A percentile compares a stretch with the other conserved stretches of the same genome.
Evolutionary conservation across 306 rosid genomes (phyloP).

Genomic region (Cajanus cajan): DNA sequence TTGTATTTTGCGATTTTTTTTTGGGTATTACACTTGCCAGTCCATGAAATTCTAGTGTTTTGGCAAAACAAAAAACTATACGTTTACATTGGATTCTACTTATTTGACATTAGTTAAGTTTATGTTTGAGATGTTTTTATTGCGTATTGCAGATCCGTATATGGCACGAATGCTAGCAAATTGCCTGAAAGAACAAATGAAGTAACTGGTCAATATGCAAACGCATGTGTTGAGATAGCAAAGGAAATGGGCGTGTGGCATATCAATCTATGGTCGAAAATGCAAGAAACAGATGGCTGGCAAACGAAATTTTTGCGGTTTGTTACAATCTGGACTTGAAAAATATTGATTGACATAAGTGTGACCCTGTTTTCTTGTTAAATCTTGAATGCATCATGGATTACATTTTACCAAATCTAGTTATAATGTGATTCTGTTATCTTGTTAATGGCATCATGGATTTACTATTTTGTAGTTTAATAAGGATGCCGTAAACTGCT

Average conservation of each 20-base stretch:
- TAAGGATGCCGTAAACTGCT: neutral
- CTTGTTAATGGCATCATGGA: neutral
- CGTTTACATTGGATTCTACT: slow-evolving; percentile 6
- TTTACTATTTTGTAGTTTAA: neutral
- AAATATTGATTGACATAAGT: slow-evolving; percentile 6
- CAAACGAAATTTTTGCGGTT: slow-evolving; percentile 79
- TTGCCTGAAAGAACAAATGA: slow-evolving; percentile 83
- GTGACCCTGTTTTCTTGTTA: slow-evolving; percentile 9
- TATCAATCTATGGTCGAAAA: slow-evolving; percentile 83
- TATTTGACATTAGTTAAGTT: neutral
- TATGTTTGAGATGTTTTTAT: slow-evolving; percentile 24
- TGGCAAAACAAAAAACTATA: neutral
- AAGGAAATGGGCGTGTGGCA: slow-evolving; percentile 56
- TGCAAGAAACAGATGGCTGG: slow-evolving; percentile 96
- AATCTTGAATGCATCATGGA: slow-evolving; percentile 4
- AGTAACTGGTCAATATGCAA: slow-evolving; percentile 75
- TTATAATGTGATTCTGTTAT: neutral
- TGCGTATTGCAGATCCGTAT: slow-evolving; percentile 57
- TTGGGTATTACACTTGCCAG: neutral
- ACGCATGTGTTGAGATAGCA: slow-evolving; percentile 64
- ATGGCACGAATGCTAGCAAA: slow-evolving; percentile 61
- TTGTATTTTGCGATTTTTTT: neutral
- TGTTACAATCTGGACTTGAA: slow-evolving; percentile 29
- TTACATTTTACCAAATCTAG: slow-evolving; percentile 3
- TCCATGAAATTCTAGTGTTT: slow-evolving; percentile 2